Conservation (phyloP, 2,329 filamentous ascomycete genomes). For the Mollisia scopiformis region DNA sequence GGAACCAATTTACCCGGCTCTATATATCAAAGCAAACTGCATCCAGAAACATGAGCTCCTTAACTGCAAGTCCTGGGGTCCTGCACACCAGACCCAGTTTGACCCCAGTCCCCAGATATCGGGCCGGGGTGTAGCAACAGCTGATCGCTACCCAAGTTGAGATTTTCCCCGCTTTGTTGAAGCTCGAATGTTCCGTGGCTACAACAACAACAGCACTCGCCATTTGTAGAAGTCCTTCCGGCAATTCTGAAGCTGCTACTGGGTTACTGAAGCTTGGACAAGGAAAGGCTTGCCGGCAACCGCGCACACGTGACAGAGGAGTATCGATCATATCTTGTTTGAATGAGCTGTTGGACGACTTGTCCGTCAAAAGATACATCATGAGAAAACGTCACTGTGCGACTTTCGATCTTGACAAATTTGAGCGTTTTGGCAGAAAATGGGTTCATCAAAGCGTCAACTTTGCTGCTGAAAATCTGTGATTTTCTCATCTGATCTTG, state of each 20-base stretch:
- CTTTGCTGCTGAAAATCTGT: too few species aligned
- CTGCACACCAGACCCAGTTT: not conserved
- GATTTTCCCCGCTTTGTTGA: not conserved
- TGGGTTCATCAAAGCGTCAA: too few species aligned
- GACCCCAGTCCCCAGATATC: constrained; percentile 1
- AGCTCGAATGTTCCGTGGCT: constrained; percentile 1
- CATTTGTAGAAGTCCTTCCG: not conserved
- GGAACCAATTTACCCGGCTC: not conserved
- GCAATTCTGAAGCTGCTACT: not conserved
- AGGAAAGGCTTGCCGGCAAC: not conserved
- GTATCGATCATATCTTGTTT: not conserved
- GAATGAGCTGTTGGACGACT: not conserved
- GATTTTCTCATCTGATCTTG: not conserved
- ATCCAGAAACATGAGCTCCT: not conserved
- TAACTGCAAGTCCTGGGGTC: not conserved
- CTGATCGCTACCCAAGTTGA: not conserved
- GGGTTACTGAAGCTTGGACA: not conserved
- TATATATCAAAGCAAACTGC: not conserved
- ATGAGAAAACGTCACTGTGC: too few species aligned
- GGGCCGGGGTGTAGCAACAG: not conserved
- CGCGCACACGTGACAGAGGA: not conserved
- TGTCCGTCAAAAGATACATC: not conserved
- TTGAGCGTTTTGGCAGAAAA: too few species aligned
- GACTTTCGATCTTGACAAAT: too few species aligned
- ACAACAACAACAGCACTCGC: not conserved